Evolutionary conservation across 2,329 filamentous ascomycete genomes (phyloP), one percentile per base, ranked within the genome.

Genomic region (Delphinella strobiligena): DNA sequence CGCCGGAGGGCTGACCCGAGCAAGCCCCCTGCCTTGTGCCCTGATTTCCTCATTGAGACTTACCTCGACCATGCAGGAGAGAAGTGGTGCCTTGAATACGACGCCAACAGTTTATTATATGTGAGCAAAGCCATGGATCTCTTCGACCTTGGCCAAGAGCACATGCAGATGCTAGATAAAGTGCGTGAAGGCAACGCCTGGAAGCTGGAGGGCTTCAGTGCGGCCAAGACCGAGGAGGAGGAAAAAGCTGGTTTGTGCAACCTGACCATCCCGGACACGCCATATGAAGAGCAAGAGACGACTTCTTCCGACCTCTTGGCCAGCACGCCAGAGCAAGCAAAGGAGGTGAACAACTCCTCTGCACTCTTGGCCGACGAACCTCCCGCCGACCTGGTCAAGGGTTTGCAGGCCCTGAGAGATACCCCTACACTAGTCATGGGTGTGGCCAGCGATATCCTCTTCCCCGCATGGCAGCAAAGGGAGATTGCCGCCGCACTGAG

Each of bases 51-150:
- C 17, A 94, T 98, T 49, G 91, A 98, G 64, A 98, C 91, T 0
- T 98, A 98, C 56, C 75, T 98, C 14, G 91, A 98, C 60, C 91
- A 98, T 54, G 91, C 91, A 0, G 91, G 91, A 15, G 91, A 98
- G 66, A 98, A 98, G 61, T 98, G 93, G 68, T 95, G 87, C 56
- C 71, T 98, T 18, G 88, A 91, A 47, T 96, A 96, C 58, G 91
- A 98, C 54, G 78, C 91, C 18, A 98, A 98, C 62, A 94, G 87
- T 54, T 66, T 96, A 30, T 69, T 98, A 2, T 98, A 98, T 59
- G 85, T 98, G 41, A 93, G 86, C 59, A 98, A 98, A 63, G 91
- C 91, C 4, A 98, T 98, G 91, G 91, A 98, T 56, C 69, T 98
- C 10, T 98, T 98, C 59, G 91, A 98, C 53, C 73, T 98, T 0